Evolutionary conservation across 1,284 basidiomycete genomes (phyloP), one percentile per base, ranked within the genome.

Genomic region (Moesziomyces globuligerus): DNA sequence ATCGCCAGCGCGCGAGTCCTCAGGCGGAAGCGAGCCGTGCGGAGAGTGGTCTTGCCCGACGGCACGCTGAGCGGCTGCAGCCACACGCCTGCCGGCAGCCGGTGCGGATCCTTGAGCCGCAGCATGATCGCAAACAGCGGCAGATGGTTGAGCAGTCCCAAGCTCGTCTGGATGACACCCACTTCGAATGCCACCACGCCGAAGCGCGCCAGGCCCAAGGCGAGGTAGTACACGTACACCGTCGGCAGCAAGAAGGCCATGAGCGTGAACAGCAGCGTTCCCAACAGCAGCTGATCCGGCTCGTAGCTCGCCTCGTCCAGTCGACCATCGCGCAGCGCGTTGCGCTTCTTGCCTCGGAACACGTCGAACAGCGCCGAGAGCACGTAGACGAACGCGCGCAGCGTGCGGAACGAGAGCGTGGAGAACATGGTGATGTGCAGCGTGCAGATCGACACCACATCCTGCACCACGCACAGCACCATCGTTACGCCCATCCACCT

Each of bases 191-290:
- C 48, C 18, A 72, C 52, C 11, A 66, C 23, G 9, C 41, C 58
- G 24, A 55, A 36, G 76, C 88, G 81, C 56, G 93, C 91, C 54
- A 88, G 65, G 3, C 90, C 90, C 71, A 97, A 95, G 0, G 94
- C 84, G 0, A 88, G 83, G 71, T 94, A 93, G 81, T 95, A 98
- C 0, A 89, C 90, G 24, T 91, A 79, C 3, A 95, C 88, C 0
- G 96, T 98, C 1, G 96, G 95, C 55, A 92, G 90, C 5, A 98
- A 86, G 81, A 98, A 97, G 0, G 90, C 89, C 4, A 93, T 86
- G 17, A 97, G 86, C 0, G 94, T 97, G 84, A 98, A 98, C 23
- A 98, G 86, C 40, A 98, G 90, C 0, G 95, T 95, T 15, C 95
- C 95, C 26, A 98, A 89, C 26, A 98, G 86, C 11, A 98, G 87